These are phyloP conservation scores for Hypomontagnella monticulosa DNA, from an alignment of 495 filamentous ascomycete genomes.

Conservation along the genomic window DNA sequence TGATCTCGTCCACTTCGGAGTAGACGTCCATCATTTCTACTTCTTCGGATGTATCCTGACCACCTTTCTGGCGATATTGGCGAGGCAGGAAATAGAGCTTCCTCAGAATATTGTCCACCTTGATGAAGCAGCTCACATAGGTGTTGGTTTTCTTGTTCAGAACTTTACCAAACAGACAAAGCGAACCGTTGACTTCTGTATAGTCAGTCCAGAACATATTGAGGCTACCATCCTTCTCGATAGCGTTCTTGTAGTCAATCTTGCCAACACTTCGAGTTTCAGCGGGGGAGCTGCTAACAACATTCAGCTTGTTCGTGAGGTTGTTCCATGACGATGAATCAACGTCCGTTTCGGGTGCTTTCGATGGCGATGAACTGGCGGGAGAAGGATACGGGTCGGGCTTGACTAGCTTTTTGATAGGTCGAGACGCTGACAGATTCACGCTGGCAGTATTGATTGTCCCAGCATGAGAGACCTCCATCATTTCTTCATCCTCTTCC, in stretches of 20 bases:
- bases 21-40: conserved; percentile 91
- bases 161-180: conserved; percentile 97
- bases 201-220: conserved; percentile 98
- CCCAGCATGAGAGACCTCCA: conserved; percentile 81
- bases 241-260: conserved; percentile 77
- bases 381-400: conserved; percentile 70
- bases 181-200: conserved; percentile 87
- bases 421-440: conserved; percentile 87
- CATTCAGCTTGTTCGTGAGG: conserved; percentile 85
- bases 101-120: conserved; percentile 91
- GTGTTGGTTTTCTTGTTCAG: conserved; percentile 82
- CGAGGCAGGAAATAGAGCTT: conserved; percentile 95
- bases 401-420: conserved; percentile 78
- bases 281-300: conserved; percentile 70
- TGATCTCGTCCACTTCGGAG: conserved; percentile 82
- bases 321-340: conserved; percentile 92
- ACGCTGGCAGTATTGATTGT: conserved; percentile 74
- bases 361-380: conserved; percentile 78
- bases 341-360: conserved; percentile 62
- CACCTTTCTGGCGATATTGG: conserved; percentile 65
- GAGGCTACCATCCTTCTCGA: conserved; percentile 90
- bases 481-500: conserved; percentile 82
- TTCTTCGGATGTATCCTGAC: conserved; percentile 77
- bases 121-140: conserved; percentile 92
- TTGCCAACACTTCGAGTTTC: conserved; percentile 77